Conservation (phyloP, 805 yeast species). For the Kodamaea laetipori region DNA sequence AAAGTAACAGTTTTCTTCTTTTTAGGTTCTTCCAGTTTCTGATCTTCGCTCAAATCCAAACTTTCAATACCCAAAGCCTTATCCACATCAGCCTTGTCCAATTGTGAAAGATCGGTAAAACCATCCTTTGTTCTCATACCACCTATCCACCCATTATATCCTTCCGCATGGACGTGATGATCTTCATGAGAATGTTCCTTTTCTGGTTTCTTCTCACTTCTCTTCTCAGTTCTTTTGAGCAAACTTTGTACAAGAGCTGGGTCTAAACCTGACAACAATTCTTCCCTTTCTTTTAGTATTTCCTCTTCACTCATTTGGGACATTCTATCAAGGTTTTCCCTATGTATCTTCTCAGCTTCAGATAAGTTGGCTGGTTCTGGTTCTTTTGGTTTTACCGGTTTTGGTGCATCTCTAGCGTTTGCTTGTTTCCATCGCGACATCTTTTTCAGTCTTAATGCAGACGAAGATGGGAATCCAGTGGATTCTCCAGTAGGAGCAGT, state of each 20-base stretch:
- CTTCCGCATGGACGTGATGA: slow-evolving; percentile 42
- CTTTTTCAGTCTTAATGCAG: slow-evolving; percentile 29
- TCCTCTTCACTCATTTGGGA: slow-evolving; percentile 66
- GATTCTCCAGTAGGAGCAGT: slow-evolving; percentile 24
- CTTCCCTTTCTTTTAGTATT: slow-evolving; percentile 62
- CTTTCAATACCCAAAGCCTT: slow-evolving; percentile 35
- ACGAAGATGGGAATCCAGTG: slow-evolving; percentile 8
- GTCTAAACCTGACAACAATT: slow-evolving; percentile 64
- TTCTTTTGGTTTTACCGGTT: slow-evolving; percentile 16
- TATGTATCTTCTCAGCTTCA: slow-evolving; percentile 74
- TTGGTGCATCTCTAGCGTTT: slow-evolving; percentile 33
- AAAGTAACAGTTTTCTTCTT: slow-evolving; percentile 33
- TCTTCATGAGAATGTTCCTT: slow-evolving; percentile 19
- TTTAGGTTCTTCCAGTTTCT: slow-evolving; percentile 23
- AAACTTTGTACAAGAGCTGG: slow-evolving; percentile 66
- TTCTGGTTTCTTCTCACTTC: slow-evolving; percentile 24
- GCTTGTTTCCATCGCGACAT: slow-evolving; percentile 54
- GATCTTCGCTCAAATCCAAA: slow-evolving; percentile 6
- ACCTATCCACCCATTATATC: slow-evolving; percentile 45
- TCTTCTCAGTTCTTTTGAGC: slow-evolving; percentile 56
- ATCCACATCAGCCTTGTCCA: slow-evolving; percentile 39
- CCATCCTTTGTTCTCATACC: slow-evolving; percentile 41
- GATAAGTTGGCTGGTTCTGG: slow-evolving; percentile 31
- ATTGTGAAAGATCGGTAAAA: slow-evolving; percentile 30
- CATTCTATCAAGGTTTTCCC: slow-evolving; percentile 68